These are phyloP conservation scores for Ophiostoma tasmaniense DNA, from an alignment of 2,329 filamentous ascomycete genomes.

Conservation along the genomic window DNA sequence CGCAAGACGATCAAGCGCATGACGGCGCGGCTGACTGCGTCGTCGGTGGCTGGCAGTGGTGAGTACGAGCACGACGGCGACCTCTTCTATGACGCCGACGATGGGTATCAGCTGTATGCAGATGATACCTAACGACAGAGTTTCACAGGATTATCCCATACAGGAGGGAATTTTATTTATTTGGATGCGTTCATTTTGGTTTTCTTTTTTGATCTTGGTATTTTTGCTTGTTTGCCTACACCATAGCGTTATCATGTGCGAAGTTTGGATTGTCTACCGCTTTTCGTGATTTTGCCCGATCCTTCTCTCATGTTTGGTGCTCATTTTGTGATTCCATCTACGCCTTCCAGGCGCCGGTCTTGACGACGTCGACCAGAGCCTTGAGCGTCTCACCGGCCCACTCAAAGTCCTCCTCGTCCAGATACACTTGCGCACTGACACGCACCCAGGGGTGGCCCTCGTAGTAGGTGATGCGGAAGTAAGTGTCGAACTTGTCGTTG, in stretches of 20 bases:
- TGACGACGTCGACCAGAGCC: constrained; percentile 19
- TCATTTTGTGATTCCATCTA: neutral
- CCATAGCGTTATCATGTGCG: neutral
- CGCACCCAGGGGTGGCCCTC: constrained; percentile 51
- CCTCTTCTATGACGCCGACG: neutral
- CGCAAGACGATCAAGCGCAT: constrained; percentile 23
- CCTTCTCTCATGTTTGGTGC: neutral
- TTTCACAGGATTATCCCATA: neutral
- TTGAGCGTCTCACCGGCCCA: constrained; percentile 46
- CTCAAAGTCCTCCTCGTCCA: constrained; percentile 57
- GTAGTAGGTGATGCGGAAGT: constrained; percentile 49
- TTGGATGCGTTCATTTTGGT: neutral
- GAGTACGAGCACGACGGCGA: constrained; percentile 12
- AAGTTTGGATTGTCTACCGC: neutral
- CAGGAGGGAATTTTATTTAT: neutral
- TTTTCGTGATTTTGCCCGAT: neutral
- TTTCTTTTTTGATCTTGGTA: neutral
- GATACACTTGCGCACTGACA: constrained; percentile 58
- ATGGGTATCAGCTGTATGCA: neutral
- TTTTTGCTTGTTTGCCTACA: neutral
- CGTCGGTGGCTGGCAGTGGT: constrained; percentile 3
- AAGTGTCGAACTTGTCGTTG: constrained; percentile 43
- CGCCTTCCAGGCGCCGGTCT: constrained; percentile 19
- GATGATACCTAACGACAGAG: neutral
- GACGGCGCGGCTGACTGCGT: constrained; percentile 15